Evolutionary conservation across 2,329 filamentous ascomycete species (phyloP), one percentile per base, ranked within the genome.

Genomic region (Polychaeton citri): DNA sequence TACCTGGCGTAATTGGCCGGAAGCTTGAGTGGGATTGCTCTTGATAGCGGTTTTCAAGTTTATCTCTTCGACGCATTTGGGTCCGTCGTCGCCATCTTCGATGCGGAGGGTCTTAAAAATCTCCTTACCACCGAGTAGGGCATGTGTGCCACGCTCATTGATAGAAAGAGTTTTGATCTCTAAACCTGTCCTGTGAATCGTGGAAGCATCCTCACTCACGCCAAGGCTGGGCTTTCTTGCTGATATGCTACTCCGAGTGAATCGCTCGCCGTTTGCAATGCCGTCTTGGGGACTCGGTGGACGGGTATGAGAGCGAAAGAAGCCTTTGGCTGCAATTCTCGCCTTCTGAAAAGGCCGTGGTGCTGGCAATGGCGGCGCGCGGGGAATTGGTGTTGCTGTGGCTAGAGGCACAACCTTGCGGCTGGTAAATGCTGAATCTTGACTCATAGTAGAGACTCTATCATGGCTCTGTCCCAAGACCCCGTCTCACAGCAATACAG

Each of bases 21-120:
- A 59, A 40, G 65, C 62, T 42, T 69, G 65, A 38, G 68, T 67
- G 21, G 71, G 66, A 51, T 70, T 71, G 45, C 69, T 70, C 48
- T 71, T 66, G 44, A 78, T 71, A 20, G 71, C 68, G 44, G 72
- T 65, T 40, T 74, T 71, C 43, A 79, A 64, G 51, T 79, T 78
- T 54, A 72, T 67, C 43, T 78, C 74, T 52, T 79, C 75, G 37
- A 66, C 66, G 30, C 72, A 74, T 40, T 62, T 63, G 12, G 24
- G 24, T 5, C 24, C 24, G 15, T 28, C 24, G 41, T 68, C 64
- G 38, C 71, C 68, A 31, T 69, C 63, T 33, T 55, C 52, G 36
- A 79, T 67, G 35, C 66, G 68, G 42, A 79, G 67, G 2, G 74
- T 79, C 55, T 77, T 77, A 48, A 79, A 66, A 38, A 79, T 77